Conservation (phyloP, 2,329 filamentous ascomycete species). For the Trichoderma harzianum region DNA sequence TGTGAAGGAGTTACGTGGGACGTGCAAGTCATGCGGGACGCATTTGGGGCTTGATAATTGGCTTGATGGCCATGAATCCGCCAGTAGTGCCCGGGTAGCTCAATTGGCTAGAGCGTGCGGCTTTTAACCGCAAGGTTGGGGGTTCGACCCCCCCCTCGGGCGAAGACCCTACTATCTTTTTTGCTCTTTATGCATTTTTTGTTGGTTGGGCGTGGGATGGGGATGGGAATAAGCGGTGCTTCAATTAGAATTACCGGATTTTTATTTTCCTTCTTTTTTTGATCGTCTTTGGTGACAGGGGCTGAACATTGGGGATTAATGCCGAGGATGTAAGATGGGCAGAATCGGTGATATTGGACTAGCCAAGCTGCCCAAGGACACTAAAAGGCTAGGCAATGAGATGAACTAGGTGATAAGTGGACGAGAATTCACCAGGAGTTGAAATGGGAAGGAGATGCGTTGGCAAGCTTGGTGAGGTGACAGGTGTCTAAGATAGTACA, state of each 20-base stretch:
- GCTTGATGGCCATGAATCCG: neutral
- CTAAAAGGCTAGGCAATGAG: neutral
- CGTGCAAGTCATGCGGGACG: no score
- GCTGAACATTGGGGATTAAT: neutral
- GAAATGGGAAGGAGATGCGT: neutral
- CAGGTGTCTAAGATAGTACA: neutral
- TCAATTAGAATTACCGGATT: neutral
- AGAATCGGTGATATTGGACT: neutral
- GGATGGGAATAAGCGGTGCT: neutral
- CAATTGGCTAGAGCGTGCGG: constrained; percentile 35
- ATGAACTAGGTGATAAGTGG: neutral
- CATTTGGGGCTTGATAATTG: neutral
- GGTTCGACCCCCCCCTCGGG: constrained; percentile 34
- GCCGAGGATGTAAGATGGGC: neutral
- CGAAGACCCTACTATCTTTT: constrained; percentile 11
- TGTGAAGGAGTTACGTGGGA: neutral
- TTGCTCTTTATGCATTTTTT: neutral
- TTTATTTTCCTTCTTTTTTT: neutral
- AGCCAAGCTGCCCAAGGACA: neutral
- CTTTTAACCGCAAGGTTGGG: constrained; percentile 35
- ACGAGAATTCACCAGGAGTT: neutral
- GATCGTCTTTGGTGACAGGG: neutral
- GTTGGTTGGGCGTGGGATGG: neutral
- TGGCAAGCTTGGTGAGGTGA: neutral
- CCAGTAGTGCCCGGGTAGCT: constrained; percentile 27